phyloP scores from a whole-genome alignment of 208 protist genomes.

The Tritrichomonas musculus region DNA sequence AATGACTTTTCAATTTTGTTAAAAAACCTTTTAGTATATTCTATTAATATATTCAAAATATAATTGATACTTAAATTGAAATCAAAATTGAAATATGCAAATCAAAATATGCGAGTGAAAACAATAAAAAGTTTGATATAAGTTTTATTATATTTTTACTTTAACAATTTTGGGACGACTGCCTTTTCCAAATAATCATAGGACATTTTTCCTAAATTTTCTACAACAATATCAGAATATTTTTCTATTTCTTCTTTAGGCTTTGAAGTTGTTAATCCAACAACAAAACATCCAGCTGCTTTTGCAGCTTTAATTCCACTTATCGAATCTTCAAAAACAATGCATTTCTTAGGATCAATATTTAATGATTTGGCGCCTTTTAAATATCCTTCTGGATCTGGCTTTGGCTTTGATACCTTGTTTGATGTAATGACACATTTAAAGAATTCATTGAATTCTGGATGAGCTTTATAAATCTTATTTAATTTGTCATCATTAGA shows the following conservation, averaged over 20 bases:
- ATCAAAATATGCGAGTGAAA: too few relatives aligned
- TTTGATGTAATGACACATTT: neutral
- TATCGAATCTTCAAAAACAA: neutral
- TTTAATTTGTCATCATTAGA: neutral
- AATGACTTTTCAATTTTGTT: too few relatives aligned
- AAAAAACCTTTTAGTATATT: too few relatives aligned
- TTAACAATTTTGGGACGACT: too few relatives aligned
- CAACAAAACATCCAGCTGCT: neutral
- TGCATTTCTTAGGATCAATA: neutral
- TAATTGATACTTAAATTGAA: too few relatives aligned
- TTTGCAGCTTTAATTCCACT: neutral
- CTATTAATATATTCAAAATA: too few relatives aligned
- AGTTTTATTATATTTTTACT: too few relatives aligned
- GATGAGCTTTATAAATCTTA: neutral
- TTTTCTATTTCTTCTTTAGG: neutral
- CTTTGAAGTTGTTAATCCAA: neutral
- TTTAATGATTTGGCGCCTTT: neutral
- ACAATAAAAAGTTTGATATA: too few relatives aligned
- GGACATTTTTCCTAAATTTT: too few relatives aligned
- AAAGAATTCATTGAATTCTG: neutral
- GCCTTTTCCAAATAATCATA: too few relatives aligned
- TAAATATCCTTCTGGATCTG: neutral
- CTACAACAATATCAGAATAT: neutral
- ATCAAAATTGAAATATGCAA: too few relatives aligned
- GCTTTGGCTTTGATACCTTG: neutral